A percentile compares a stretch with the other conserved stretches of the same genome.
phyloP scores from a whole-genome alignment of 768 basidiomycete genomes.

The Udeniomyces megalosporus region DNA sequence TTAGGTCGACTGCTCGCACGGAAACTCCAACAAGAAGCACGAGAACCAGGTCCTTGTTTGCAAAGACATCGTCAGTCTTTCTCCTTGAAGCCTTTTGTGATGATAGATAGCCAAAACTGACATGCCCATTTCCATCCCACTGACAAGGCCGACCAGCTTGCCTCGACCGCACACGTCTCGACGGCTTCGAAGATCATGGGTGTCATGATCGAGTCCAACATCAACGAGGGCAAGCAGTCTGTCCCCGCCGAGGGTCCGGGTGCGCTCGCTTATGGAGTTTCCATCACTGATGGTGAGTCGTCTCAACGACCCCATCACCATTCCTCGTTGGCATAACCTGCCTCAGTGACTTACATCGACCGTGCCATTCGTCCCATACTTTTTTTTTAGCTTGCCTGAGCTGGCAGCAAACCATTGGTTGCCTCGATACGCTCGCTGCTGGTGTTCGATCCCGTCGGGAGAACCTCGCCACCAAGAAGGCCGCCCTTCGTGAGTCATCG shows the following conservation, averaged over 20 bases:
- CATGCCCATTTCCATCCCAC: background rate
- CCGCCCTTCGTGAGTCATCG: background rate
- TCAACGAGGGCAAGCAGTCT: conserved; percentile 34
- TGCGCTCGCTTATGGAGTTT: conserved; percentile 27
- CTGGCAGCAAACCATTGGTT: conserved; percentile 39
- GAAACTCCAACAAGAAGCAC: conserved; percentile 87
- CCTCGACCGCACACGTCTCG: conserved; percentile 39
- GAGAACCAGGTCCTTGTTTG: conserved; percentile 74
- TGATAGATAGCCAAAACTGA: too few species aligned
- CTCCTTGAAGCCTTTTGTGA: too few species aligned
- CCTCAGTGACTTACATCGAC: conserved; percentile 73
- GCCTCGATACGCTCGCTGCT: conserved; percentile 67
- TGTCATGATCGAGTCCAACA: conserved; percentile 58
- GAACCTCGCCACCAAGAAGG: background rate
- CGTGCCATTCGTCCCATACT: background rate
- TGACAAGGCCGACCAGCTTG: conserved; percentile 49
- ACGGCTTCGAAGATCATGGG: conserved; percentile 46
- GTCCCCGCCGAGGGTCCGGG: conserved; percentile 52
- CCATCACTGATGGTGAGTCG: conserved; percentile 25
- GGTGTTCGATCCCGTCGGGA: conserved; percentile 59
- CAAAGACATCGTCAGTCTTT: conserved; percentile 58
- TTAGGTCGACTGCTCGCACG: conserved; percentile 92
- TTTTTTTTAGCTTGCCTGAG: conserved; percentile 14
- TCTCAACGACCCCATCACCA: background rate
- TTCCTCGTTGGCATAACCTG: conserved; percentile 44